Evolutionary conservation across 2,329 filamentous ascomycete genomes (phyloP), one percentile per base, ranked within the genome.

Genomic region (Aureobasidium sp.): DNA sequence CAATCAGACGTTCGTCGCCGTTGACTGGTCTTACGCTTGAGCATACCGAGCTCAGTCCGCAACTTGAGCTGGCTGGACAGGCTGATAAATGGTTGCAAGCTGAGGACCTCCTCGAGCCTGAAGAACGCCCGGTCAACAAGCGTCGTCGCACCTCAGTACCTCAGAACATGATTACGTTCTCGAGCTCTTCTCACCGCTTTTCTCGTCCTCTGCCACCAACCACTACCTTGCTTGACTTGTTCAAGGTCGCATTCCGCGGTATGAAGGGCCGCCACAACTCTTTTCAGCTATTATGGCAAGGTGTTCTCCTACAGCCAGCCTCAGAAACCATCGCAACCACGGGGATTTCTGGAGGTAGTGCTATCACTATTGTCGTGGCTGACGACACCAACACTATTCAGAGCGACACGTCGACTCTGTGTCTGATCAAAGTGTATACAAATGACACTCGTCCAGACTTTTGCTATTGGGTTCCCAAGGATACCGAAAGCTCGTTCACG

Each of bases 1-100:
- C 66, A 10, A 69, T 69, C 15, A 67, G 69, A 23, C 65, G 66
- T 9, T 67, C 66, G 4, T 75, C 72, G 0, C 74, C 74, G 5
- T 66, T 70, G 47, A 73, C 71, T 2, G 71, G 72, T 6, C 64
- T 73, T 3, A 50, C 60, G 2, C 64, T 73, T 5, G 20, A 56
- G 3, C 65, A 68, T 47, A 68, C 65, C 5, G 62, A 64, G 17
- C 48, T 74, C 12, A 55, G 58, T 3, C 64, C 65, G 3, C 67
- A 75, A 41, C 52, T 64, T 15, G 48, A 44, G 5, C 56, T 69
- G 9, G 66, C 69, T 7, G 61, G 66, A 23, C 53, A 64, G n/a
- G 68, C 69, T n/a, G 56, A 57, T 13, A 52, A 44, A 2, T 74
- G 71, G 70, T 61, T 71, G 9, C 34, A 50, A 15, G 66, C 59